Base-by-base conservation (phyloP, 352 stramenopile species). In the Pythium volutum region DNA sequence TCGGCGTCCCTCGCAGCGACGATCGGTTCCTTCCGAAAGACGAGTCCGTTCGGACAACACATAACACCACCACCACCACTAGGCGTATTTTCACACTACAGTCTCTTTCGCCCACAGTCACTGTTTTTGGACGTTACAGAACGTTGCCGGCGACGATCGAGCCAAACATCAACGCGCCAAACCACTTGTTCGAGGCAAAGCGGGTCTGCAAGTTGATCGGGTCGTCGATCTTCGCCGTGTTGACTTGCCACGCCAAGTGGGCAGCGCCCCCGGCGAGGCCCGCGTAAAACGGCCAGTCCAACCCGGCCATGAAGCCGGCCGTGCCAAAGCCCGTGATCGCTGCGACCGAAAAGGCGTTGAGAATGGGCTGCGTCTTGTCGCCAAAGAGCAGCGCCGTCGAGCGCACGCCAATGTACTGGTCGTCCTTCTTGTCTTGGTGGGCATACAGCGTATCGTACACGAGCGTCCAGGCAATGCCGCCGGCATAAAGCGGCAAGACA, bases 391-490 rank as follows among this genome's bases (percentile, higher is more conserved):
- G 75, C 29, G 97, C 96, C 15, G 97, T 99, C 16, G 92, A 98
- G 55, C 94, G 89, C 42, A 99, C 87, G 34, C 97, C 97, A 39
- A 99, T 91, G 62, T 95, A 88, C 41, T 80, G 66, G 81, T 99
- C 97, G 71, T 99, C 97, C 15, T 86, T 84, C 82, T 98, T 99
- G 80, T 99, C 84, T 58, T 99, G 97, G 76, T 99, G 96, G 14
- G 96, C 97, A 78, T 99, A 99, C 23, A 99, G 74, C 15, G 97
- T 99, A 77, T 99, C 97, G 73, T 99, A 99, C n/a, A 99, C 90
- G 27, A 99, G 67, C 20, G 97, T 99, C 97, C 97, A 99, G n/a
- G 84, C 84, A 10, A 99, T 78, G 29, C 96, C 94, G 22, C 85
- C 90, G 1, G 77, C 73, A 77, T 99, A 99, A 5, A 99, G 76